A percentile compares a stretch with the other conserved stretches of the same genome.
Evolutionary conservation across 805 yeast genomes (phyloP).

Genomic region (Candida oleophila): DNA sequence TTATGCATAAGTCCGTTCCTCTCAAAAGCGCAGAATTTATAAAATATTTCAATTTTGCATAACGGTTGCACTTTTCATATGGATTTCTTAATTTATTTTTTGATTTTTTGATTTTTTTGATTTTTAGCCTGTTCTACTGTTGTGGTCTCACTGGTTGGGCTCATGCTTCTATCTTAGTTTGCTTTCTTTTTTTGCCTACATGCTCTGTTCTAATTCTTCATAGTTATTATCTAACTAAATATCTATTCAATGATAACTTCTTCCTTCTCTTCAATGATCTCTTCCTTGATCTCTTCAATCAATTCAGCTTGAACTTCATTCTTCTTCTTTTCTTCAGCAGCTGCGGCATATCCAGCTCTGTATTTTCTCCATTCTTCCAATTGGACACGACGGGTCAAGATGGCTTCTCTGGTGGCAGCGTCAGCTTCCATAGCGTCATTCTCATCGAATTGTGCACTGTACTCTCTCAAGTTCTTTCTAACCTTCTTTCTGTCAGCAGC

Average conservation of each 20-base stretch:
- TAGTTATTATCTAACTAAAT: neutral
- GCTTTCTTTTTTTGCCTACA: too few species aligned
- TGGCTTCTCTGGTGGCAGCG: conserved; percentile 86
- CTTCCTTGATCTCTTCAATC: conserved; percentile 76
- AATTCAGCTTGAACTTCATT: conserved; percentile 52
- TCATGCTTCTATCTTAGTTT: too few species aligned
- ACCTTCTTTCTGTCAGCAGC: conserved; percentile 85
- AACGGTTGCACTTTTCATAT: neutral
- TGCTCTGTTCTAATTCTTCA: neutral
- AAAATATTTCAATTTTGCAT: neutral
- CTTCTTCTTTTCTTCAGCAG: conserved; percentile 43
- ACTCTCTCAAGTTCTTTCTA: conserved; percentile 83
- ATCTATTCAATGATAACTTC: conserved; percentile 54
- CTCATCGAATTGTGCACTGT: conserved; percentile 91
- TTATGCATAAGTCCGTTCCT: neutral
- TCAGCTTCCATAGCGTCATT: conserved; percentile 94
- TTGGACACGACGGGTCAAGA: conserved; percentile 76
- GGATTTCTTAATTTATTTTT: neutral
- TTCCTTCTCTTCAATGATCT: conserved; percentile 67
- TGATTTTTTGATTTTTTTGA: neutral
- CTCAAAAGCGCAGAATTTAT: too few species aligned
- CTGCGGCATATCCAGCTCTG: conserved; percentile 49
- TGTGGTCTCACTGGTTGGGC: too few species aligned
- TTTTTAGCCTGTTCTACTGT: neutral
- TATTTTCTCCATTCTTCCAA: conserved; percentile 84